Evolutionary conservation across 208 protist species (phyloP).

Genomic region (Lotmaria passim): DNA sequence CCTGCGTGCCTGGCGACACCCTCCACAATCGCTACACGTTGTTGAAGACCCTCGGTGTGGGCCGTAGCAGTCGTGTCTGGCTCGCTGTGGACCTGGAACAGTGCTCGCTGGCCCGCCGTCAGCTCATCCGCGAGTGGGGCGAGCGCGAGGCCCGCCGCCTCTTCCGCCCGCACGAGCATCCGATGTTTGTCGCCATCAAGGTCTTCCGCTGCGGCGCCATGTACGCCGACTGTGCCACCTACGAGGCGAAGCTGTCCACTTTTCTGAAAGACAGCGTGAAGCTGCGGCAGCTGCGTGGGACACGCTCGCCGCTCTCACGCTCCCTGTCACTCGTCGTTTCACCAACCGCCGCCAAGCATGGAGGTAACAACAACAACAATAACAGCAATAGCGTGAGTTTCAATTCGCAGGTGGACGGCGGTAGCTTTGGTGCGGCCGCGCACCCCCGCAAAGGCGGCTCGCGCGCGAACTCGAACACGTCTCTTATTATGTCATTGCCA

Average conservation of each 20-base stretch:
- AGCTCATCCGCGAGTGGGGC: conserved; percentile 45
- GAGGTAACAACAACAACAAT: neutral
- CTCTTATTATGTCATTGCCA: neutral
- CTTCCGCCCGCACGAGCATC: conserved; percentile 39
- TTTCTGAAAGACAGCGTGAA: conserved; percentile 60
- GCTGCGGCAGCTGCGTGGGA: conserved; percentile 11
- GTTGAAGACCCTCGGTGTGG: conserved; percentile 52
- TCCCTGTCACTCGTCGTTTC: conserved; percentile 3
- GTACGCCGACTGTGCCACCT: conserved; percentile 46
- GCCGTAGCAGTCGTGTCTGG: conserved; percentile 68
- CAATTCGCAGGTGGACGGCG: neutral
- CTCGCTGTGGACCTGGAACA: conserved; percentile 69
- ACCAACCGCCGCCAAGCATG: neutral
- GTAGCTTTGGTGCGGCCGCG: neutral
- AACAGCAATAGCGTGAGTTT: no score
- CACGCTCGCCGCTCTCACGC: conserved; percentile 2
- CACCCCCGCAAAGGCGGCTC: neutral
- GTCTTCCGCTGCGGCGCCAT: conserved; percentile 61
- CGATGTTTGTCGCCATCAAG: conserved; percentile 78
- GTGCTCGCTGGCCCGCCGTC: conserved; percentile 45
- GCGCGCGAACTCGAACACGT: conserved; percentile 6
- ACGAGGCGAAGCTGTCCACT: conserved; percentile 52
- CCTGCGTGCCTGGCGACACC: conserved; percentile 68
- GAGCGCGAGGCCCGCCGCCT: conserved; percentile 41
- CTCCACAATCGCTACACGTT: conserved; percentile 64